Evolutionary conservation across 2,329 filamentous ascomycete genomes (phyloP), one percentile per base, ranked within the genome.

Genomic region (Fusarium sp.): DNA sequence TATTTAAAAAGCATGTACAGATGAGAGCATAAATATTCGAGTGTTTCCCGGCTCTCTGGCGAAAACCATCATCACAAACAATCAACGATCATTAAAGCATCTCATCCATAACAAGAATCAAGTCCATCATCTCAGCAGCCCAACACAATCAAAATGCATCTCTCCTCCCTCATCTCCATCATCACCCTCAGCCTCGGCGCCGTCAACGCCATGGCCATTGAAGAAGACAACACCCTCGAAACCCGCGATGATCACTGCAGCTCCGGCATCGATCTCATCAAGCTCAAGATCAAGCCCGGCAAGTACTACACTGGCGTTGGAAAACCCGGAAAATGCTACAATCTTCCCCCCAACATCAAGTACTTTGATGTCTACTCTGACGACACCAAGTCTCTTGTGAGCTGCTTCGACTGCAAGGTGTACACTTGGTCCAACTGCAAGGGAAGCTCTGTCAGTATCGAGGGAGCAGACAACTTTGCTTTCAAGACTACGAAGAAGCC

Each of bases 1-100:
- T 1, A 0, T 12, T 20, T 11, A 0, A 1, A 25, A 7, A 2
- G 6, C 3, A 1, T 5, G 0, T 25, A 12, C 3, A 15, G 8
- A 22, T 4, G 25, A 1, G 10, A 25, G 18, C 18, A 47, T 56
- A 56, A 47, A 56, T 56, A 56, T 7, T 9, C 11, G 39, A 8
- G 10, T 3, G 14, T 13, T 5, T 27, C 3, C 39, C 31, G 6
- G 3, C 2, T 17, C 20, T n/a, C 3, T 10, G 10, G 4, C 25
- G 9, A 60, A 14, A 44, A 3, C 4, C 1, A 22, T 25, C 47
- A n/a, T 29, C n/a, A 33, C 15, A 20, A n/a, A 22, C 18, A 29
- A 27, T 18, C 38, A 44, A 14, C 38, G 20, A 44, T 17, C 17
- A 27, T 27, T 27, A 25, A 35, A 55, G 4, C 38, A 20, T 22